Evolutionary conservation across 2,329 filamentous ascomycete genomes (phyloP).

Genomic region (Aspergillus aculeatus): DNA sequence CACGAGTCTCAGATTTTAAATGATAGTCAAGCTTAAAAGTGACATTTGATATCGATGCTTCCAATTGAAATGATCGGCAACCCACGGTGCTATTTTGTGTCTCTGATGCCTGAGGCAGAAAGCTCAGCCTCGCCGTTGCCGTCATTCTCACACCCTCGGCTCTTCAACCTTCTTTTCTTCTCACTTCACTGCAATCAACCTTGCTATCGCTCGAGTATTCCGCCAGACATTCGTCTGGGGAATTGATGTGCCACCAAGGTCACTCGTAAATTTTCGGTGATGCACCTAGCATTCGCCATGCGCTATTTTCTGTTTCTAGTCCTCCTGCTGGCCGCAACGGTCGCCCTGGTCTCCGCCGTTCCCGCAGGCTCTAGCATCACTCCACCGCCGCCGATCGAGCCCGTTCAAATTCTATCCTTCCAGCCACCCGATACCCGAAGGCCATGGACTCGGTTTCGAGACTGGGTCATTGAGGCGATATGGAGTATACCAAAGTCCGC

Average conservation of each 20-base stretch:
- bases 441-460: slow-evolving; percentile 41
- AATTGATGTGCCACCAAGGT: not conserved
- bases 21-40: too few relatives aligned
- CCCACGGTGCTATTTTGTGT: not conserved
- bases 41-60: too few relatives aligned
- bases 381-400: slow-evolving; percentile 32
- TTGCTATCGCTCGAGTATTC: not conserved
- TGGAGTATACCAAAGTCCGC: slow-evolving; percentile 39
- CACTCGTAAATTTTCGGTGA: not conserved
- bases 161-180: not conserved
- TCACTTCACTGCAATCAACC: not conserved
- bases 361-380: slow-evolving; percentile 40
- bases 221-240: not conserved
- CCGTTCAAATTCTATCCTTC: slow-evolving; percentile 27
- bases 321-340: slow-evolving; percentile 19
- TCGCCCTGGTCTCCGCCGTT: slow-evolving; percentile 28
- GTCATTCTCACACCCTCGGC: not conserved
- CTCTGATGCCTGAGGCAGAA: not conserved
- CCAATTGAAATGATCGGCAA: not conserved
- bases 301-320: slow-evolving; percentile 17
- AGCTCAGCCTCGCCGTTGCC: slow-evolving; percentile 1
- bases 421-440: slow-evolving; percentile 31
- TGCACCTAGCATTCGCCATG: slow-evolving; percentile 10
- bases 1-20: too few relatives aligned
- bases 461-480: slow-evolving; percentile 45